phyloP scores from a whole-genome alignment of 108 stramenopile species.

The Nitzschia inconspicua region DNA sequence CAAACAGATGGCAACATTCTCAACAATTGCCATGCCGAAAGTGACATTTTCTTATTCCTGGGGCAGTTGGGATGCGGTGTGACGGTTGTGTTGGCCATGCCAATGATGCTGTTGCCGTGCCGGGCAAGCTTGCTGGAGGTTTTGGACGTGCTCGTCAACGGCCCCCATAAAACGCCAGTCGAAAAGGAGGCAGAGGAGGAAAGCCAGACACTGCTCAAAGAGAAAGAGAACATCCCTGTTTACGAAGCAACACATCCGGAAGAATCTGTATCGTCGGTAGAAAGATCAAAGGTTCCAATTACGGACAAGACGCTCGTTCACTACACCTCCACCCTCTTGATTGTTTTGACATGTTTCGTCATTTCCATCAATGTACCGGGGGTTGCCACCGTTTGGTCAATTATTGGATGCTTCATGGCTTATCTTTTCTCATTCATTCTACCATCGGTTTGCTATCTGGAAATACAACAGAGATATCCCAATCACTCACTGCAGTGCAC shows the following conservation, averaged over 20 bases:
- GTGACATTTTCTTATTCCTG: conserved; percentile 36
- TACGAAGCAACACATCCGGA: not conserved
- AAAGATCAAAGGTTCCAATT: conserved; percentile 5
- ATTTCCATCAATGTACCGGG: conserved; percentile 63
- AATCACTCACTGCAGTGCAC: not conserved
- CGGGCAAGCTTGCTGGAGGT: conserved; percentile 39
- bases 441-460: conserved; percentile 45
- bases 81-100: conserved; percentile 59
- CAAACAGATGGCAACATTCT: conserved; percentile 63
- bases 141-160: conserved; percentile 22
- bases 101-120: conserved; percentile 75
- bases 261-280: not conserved
- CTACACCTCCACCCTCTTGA: conserved; percentile 47
- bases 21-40: conserved; percentile 34
- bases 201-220: not conserved
- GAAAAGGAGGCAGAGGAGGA: conserved; percentile 11
- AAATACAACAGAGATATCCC: conserved; percentile 27
- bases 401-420: conserved; percentile 69
- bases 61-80: conserved; percentile 69
- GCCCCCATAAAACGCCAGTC: conserved; percentile 6
- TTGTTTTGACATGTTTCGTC: conserved; percentile 47
- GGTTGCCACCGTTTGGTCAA: conserved; percentile 71
- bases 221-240: too few species aligned
- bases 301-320: conserved; percentile 37
- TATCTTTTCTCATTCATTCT: conserved; percentile 75